A percentile compares a stretch with the other conserved stretches of the same genome.
Evolutionary conservation across 169 alveolate genomes (phyloP).

Genomic region (Cryptosporidium sp.): DNA sequence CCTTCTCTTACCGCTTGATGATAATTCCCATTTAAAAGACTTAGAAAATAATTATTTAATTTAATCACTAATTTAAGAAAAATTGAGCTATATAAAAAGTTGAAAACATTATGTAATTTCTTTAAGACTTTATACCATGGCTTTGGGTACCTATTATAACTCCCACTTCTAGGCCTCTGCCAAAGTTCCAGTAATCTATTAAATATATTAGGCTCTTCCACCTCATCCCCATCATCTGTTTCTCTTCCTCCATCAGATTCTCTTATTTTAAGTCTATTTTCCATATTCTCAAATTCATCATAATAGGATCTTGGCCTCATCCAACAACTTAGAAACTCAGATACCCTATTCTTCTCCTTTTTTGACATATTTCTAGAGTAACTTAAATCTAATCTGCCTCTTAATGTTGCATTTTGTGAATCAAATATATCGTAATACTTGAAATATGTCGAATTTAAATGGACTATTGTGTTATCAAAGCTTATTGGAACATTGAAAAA

Average conservation of each 20-base stretch:
- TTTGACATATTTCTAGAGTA: constrained; percentile 11
- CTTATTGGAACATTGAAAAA: constrained; percentile 16
- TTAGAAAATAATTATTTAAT: neutral
- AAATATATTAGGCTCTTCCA: neutral
- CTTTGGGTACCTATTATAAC: constrained; percentile 36
- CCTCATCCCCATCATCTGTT: neutral
- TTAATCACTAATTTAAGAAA: neutral
- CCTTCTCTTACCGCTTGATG: neutral
- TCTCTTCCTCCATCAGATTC: neutral
- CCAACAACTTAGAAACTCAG: constrained; percentile 69
- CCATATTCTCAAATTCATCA: neutral
- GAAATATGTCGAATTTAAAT: constrained; percentile 12
- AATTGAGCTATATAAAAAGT: neutral
- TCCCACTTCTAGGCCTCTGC: constrained; percentile 31
- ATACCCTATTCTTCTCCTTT: neutral
- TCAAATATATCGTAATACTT: constrained; percentile 31
- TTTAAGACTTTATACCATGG: constrained; percentile 35
- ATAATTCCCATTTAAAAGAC: neutral
- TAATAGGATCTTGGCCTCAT: constrained; percentile 67
- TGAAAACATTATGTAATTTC: neutral
- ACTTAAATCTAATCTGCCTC: constrained; percentile 37
- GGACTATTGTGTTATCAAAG: constrained; percentile 3
- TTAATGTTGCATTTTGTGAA: constrained; percentile 20
- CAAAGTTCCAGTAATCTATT: constrained; percentile 26
- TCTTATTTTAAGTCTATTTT: too few relatives aligned